Evolutionary conservation across 176 grass and related monocot species (phyloP).

Genomic region (Oryza nivara): DNA sequence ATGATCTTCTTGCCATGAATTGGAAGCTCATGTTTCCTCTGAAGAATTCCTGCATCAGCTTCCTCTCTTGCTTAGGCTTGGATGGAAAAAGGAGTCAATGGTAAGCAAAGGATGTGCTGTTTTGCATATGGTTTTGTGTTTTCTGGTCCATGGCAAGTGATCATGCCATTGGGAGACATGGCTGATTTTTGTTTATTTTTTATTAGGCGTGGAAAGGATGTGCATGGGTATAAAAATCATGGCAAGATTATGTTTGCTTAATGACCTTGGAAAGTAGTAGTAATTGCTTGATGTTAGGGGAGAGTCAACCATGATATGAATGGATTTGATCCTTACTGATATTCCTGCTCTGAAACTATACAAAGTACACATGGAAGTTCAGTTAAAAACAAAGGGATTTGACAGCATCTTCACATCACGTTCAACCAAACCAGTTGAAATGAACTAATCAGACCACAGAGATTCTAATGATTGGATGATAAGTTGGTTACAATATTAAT

Average conservation of each 20-base stretch:
- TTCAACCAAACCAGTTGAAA: neutral
- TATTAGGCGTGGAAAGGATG: slow-evolving; percentile 41
- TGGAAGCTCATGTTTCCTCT: neutral
- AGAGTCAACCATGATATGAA: slow-evolving; percentile 38
- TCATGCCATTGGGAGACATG: slow-evolving; percentile 15
- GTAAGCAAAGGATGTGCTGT: slow-evolving; percentile 1
- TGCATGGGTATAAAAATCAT: slow-evolving; percentile 26
- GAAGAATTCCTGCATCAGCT: slow-evolving; percentile 6
- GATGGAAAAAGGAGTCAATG: slow-evolving; percentile 19
- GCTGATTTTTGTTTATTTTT: slow-evolving; percentile 31
- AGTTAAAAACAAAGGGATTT: neutral
- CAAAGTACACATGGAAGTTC: neutral
- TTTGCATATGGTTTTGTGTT: slow-evolving; percentile 16
- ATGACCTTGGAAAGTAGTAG: neutral
- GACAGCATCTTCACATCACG: too few species aligned
- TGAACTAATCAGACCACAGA: neutral
- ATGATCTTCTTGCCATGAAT: slow-evolving; percentile 38
- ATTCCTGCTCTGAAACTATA: neutral
- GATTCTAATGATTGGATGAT: slow-evolving; percentile 16
- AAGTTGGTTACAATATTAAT: neutral
- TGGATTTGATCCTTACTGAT: slow-evolving; percentile 16
- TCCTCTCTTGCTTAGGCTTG: neutral
- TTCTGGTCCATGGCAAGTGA: slow-evolving; percentile 29
- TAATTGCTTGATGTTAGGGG: neutral
- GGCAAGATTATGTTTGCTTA: slow-evolving; percentile 38